Evolutionary conservation across 305 asterid species (phyloP).

Genomic region (Fraxinus velutina): DNA sequence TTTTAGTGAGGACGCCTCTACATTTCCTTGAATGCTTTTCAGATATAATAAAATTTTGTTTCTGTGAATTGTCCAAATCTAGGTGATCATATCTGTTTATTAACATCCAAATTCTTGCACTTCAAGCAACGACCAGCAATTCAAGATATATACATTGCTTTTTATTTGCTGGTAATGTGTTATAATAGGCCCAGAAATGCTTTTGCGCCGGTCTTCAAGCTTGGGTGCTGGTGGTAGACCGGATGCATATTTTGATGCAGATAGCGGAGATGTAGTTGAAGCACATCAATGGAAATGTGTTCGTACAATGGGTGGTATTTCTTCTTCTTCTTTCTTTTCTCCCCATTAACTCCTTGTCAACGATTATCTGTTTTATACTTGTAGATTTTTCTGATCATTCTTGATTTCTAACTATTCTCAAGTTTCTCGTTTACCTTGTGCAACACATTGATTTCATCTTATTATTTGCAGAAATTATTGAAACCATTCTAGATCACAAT

Average conservation of each 20-base stretch:
- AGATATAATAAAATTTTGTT: background rate
- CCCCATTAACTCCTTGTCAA: background rate
- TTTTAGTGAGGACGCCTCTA: background rate
- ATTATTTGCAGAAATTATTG: conserved; percentile 2
- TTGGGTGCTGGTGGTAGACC: conserved; percentile 39
- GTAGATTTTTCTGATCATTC: conserved; percentile 6
- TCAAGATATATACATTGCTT: background rate
- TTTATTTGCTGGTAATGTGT: conserved; percentile 15
- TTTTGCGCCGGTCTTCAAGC: conserved; percentile 67
- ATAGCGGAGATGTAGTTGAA: conserved; percentile 76
- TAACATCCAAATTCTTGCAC: conserved; percentile 4
- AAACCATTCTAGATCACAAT: conserved; percentile 2
- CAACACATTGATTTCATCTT: background rate
- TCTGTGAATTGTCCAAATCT: conserved; percentile 1
- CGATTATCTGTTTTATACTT: conserved; percentile 1
- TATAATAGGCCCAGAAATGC: conserved; percentile 73
- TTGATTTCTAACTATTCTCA: conserved; percentile 5
- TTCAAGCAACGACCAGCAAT: background rate
- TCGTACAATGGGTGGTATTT: conserved; percentile 74
- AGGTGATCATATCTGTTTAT: background rate
- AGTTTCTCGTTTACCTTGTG: background rate
- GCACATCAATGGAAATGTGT: conserved; percentile 95
- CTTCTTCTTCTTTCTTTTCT: conserved; percentile 10
- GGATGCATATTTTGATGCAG: conserved; percentile 59
- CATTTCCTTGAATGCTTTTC: conserved; percentile 9